Evolutionary conservation across 805 yeast genomes (phyloP).

Genomic region (Groenewaldozyma tartarivorans): DNA sequence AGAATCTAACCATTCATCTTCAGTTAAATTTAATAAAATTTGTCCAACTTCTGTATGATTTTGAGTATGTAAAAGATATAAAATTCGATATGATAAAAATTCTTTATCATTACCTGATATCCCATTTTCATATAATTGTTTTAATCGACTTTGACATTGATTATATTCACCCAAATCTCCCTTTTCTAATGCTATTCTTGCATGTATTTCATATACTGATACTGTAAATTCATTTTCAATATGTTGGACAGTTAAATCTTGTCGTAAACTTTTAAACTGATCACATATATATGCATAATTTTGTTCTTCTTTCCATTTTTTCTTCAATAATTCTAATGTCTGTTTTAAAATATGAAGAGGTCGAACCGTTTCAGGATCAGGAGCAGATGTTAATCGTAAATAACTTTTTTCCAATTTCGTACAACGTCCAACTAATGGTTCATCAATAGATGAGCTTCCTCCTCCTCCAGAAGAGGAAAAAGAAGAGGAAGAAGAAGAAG

Average conservation of each 20-base stretch:
- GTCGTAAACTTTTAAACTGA: slow-evolving; percentile 86
- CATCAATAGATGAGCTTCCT: slow-evolving; percentile 11
- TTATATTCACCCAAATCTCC: slow-evolving; percentile 89
- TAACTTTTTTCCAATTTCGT: slow-evolving; percentile 65
- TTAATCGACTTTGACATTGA: slow-evolving; percentile 82
- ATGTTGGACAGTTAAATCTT: slow-evolving; percentile 87
- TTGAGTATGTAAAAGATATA: slow-evolving; percentile 67
- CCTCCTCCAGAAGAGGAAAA: slow-evolving; percentile 4
- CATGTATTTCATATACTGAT: slow-evolving; percentile 75
- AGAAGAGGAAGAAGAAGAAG: slow-evolving; percentile 10
- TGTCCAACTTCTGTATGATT: slow-evolving; percentile 49
- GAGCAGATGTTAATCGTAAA: slow-evolving; percentile 80
- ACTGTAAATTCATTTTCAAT: slow-evolving; percentile 70
- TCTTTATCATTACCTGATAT: slow-evolving; percentile 41
- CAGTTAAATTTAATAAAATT: slow-evolving; percentile 23
- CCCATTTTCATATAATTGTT: slow-evolving; percentile 44
- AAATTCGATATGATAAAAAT: slow-evolving; percentile 60
- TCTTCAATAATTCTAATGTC: slow-evolving; percentile 45
- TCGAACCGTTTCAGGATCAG: slow-evolving; percentile 75
- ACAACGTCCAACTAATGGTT: slow-evolving; percentile 51
- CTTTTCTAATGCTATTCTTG: slow-evolving; percentile 74
- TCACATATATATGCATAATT: slow-evolving; percentile 73
- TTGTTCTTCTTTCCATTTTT: slow-evolving; percentile 43
- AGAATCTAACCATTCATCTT: slow-evolving; percentile 20
- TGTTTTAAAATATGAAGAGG: slow-evolving; percentile 55